A percentile compares a stretch with the other conserved stretches of the same genome.
These are phyloP conservation scores for Paramecium primaurelia DNA, from an alignment of 73 alveolate genomes.

Conservation along the genomic window DNA sequence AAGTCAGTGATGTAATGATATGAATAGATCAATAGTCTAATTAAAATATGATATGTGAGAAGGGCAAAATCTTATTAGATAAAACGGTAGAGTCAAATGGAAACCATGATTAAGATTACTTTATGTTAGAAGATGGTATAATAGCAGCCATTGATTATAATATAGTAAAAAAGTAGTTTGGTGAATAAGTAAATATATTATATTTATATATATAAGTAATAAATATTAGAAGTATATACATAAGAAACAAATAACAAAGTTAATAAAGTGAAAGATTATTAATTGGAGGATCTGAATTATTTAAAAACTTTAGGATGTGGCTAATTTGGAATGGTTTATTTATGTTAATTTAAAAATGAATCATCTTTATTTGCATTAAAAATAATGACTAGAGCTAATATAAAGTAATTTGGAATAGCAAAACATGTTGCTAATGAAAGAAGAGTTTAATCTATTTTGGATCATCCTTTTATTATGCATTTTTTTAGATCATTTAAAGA, in stretches of 20 bases:
- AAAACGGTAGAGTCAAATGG: background rate
- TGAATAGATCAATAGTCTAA: background rate
- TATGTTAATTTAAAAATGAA: conserved; percentile 65
- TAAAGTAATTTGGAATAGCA: conserved; percentile 63
- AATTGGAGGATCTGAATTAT: conserved; percentile 66
- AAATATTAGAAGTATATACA: conserved; percentile 57
- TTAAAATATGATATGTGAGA: background rate
- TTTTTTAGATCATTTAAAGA: conserved; percentile 74
- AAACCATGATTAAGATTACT: conserved; percentile 45
- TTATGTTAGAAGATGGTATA: conserved; percentile 67
- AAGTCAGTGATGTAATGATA: conserved; percentile 39
- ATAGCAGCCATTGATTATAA: conserved; percentile 61
- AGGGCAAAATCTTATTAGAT: background rate
- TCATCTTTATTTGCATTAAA: conserved; percentile 74
- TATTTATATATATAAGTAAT: background rate
- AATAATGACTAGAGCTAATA: conserved; percentile 71
- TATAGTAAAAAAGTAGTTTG: conserved; percentile 67
- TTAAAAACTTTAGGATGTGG: conserved; percentile 74
- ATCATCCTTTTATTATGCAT: conserved; percentile 78
- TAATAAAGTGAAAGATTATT: conserved; percentile 66
- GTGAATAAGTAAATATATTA: conserved; percentile 63
- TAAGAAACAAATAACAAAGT: background rate
- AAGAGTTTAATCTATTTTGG: conserved; percentile 62
- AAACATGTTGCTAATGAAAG: conserved; percentile 71
- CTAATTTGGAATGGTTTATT: conserved; percentile 74